Percentiles rank a stretch among this genome's conserved stretches.
Conservation (phyloP, 257 asterid species). For the Solanum habrochaites region DNA sequence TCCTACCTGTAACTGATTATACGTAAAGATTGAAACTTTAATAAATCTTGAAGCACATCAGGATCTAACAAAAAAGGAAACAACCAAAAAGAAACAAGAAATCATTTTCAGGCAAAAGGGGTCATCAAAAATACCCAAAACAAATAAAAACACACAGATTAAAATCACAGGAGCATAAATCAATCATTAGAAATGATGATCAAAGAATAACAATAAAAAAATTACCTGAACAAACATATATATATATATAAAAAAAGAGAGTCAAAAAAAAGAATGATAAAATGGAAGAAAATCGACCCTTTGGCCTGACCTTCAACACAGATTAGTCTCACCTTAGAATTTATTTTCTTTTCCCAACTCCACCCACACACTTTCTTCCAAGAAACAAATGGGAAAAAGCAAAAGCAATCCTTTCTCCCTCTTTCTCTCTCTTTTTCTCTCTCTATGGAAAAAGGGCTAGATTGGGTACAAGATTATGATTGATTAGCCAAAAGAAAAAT, state of each 20-base stretch:
- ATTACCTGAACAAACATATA: not conserved
- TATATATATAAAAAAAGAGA: not conserved
- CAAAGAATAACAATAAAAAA: not conserved
- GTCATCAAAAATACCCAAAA: not conserved
- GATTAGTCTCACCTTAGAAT: conserved; percentile 10
- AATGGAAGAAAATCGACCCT: conserved; percentile 1
- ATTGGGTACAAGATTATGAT: not conserved
- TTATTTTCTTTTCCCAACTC: not conserved
- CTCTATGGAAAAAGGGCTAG: not conserved
- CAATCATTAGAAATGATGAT: not conserved
- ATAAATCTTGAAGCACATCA: conserved; percentile 6
- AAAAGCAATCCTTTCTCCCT: not conserved
- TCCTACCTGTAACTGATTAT: not conserved
- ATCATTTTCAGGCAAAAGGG: not conserved
- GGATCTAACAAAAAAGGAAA: conserved; percentile 19
- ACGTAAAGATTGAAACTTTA: not conserved
- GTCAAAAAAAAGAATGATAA: conserved; percentile 1
- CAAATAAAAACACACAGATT: not conserved
- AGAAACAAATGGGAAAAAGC: conserved; percentile 8
- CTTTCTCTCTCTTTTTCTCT: not conserved
- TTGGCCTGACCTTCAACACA: conserved; percentile 5
- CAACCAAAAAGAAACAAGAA: not conserved
- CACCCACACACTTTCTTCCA: not conserved
- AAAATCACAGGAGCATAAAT: not conserved
- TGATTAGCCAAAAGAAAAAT: not conserved